Base-by-base conservation (phyloP, 2,329 filamentous ascomycete species). In the Ceratocystis lukuohia region DNA sequence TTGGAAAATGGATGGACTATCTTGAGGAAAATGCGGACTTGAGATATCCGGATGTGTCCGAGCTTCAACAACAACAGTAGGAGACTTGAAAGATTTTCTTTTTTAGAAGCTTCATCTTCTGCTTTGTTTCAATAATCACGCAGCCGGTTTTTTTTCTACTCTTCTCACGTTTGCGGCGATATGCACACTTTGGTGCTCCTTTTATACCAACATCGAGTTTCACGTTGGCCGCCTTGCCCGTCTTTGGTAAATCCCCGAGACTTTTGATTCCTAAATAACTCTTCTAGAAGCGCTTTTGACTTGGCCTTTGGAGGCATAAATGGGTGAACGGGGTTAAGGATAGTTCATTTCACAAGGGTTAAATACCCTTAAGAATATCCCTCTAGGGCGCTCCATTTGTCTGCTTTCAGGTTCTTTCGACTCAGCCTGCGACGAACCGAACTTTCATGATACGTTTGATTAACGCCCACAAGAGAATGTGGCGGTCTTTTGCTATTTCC, bases 11-110 rank as follows among this genome's bases (percentile, higher is more conserved):
- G 94, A 96, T 96, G 89, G 83, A 81, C 8, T 93, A 88, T 74
- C 79, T 97, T 37, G 93, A 97, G 75, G 90, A 96, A 69, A 80
- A 96, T 72, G 88, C 91, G 6, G 93, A 97, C 77, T 77, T 97
- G 70, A 81, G 94, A 73, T 97, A 96, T 76, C 91, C 93, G 2
- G 88, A 94, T 73, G 73, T 85, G 48, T 74, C 78, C 5, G 74
- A 74, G 12, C 69, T 81, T 15, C 66, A 67, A 53, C 45, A 48
- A 30, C 53, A 50, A 44, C 62, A 61, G 56, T 66, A 48, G 28
- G 22, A 17, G 56, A 15, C 48, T 56, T 41, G 28, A 33, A 20
- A 17, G 28, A 28, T 22, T 66, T 37, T 53, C 48, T 45, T 57
- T 57, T 44, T 53, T 46, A 12, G 3, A 41, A 41, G 37, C 17